Percentiles rank a stretch among this genome's conserved stretches.
These are phyloP conservation scores for Microthlaspi erraticum DNA, from an alignment of 345 rosid species.

Conservation along the genomic window DNA sequence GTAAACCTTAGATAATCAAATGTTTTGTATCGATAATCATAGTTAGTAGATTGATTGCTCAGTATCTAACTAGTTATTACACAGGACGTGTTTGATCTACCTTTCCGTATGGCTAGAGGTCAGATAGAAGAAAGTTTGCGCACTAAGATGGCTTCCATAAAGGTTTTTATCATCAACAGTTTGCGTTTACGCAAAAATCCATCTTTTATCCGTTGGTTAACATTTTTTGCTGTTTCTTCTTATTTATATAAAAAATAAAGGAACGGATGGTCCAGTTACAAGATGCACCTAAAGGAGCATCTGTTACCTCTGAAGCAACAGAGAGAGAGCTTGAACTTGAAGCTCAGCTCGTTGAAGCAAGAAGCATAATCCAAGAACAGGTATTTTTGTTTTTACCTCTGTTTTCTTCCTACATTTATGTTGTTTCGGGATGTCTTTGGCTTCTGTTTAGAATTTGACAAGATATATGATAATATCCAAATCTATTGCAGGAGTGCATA, in stretches of 20 bases:
- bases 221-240: conserved; percentile 22
- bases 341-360: conserved; percentile 99
- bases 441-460: not conserved
- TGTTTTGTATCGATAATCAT: not conserved
- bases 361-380: conserved; percentile 99
- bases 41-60: not conserved
- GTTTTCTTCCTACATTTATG: not conserved
- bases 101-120: conserved; percentile 92
- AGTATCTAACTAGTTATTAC: conserved; percentile 10
- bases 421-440: not conserved
- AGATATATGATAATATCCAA: not conserved
- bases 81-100: conserved; percentile 96
- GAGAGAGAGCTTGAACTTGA: conserved; percentile 99
- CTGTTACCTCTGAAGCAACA: conserved; percentile 91
- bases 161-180: conserved; percentile 51
- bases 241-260: conserved; percentile 17
- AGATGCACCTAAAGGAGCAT: conserved; percentile 90
- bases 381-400: conserved; percentile 41
- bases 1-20: not conserved
- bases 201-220: conserved; percentile 10
- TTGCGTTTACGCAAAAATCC: not conserved
- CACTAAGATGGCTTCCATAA: conserved; percentile 93
- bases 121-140: conserved; percentile 98
- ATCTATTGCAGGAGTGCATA: conserved; percentile 76
- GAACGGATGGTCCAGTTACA: conserved; percentile 80